Conservation (phyloP, 805 yeast species). For the Candida quercuum region DNA sequence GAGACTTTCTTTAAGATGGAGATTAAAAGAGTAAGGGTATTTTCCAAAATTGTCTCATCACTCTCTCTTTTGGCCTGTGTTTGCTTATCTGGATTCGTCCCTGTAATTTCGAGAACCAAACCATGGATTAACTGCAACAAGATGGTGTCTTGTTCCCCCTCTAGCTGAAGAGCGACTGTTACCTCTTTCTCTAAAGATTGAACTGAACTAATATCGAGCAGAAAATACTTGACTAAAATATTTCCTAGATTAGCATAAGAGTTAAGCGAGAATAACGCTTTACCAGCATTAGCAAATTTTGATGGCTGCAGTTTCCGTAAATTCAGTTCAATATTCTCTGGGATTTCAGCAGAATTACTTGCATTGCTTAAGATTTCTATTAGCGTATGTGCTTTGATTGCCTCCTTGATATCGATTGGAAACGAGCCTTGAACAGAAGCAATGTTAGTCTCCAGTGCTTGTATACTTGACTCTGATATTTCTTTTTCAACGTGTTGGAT, state of each 20-base stretch:
- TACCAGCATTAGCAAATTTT: constrained; percentile 22
- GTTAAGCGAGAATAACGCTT: constrained; percentile 25
- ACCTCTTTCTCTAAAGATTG: constrained; percentile 27
- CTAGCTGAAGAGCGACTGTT: constrained; percentile 25
- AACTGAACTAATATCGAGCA: constrained; percentile 39
- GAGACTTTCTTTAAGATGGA: constrained; percentile 13
- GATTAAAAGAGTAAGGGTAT: constrained; percentile 5
- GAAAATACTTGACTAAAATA: constrained; percentile 33
- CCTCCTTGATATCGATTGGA: constrained; percentile 23
- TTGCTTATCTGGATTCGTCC: constrained; percentile 2
- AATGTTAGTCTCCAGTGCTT: constrained; percentile 28
- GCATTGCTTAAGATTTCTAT: constrained; percentile 27
- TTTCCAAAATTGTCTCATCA: constrained; percentile 15
- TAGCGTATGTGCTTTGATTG: constrained; percentile 25
- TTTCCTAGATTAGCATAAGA: constrained; percentile 28
- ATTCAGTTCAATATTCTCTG: constrained; percentile 5
- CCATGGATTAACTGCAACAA: constrained; percentile 40
- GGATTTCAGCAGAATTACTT: constrained; percentile 6
- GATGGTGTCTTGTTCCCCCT: constrained; percentile 19
- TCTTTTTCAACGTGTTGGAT: constrained; percentile 40
- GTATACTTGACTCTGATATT: constrained; percentile 30
- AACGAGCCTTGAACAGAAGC: constrained; percentile 18
- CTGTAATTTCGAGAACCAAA: constrained; percentile 15
- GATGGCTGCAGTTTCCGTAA: constrained; percentile 9
- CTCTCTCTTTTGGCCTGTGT: constrained; percentile 6